phyloP scores from a whole-genome alignment of 2,329 filamentous ascomycete species.

The Stachybotrys echinatus region DNA sequence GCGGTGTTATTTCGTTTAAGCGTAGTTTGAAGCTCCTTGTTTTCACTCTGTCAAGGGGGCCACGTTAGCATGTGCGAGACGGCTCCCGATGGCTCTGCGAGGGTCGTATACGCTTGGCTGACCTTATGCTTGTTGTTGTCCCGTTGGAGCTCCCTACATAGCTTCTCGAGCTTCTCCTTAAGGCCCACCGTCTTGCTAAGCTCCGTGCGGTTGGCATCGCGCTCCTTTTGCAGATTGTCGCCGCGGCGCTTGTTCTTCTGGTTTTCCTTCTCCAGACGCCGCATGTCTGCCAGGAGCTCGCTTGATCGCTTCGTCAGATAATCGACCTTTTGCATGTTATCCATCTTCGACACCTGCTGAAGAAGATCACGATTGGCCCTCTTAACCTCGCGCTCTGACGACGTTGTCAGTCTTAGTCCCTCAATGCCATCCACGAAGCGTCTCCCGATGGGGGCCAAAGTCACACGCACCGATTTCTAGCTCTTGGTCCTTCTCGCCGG shows the following conservation, averaged over 20 bases:
- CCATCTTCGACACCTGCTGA: constrained; percentile 85
- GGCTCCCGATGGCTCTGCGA: neutral
- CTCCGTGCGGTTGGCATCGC: constrained; percentile 83
- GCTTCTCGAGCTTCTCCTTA: constrained; percentile 95
- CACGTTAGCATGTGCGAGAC: constrained; percentile 14
- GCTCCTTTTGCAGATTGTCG: constrained; percentile 93
- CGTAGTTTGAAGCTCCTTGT: constrained; percentile 82
- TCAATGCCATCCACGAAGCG: constrained; percentile 3
- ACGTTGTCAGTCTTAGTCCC: constrained; percentile 15
- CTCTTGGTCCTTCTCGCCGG: constrained; percentile 92
- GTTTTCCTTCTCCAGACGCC: constrained; percentile 88
- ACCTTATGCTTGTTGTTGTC: constrained; percentile 99
- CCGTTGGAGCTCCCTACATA: constrained; percentile 88
- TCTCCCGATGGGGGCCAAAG: too few relatives aligned
- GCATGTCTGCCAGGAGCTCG: constrained; percentile 90
- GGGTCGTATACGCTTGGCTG: constrained; percentile 17
- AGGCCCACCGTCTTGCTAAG: constrained; percentile 84
- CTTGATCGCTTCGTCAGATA: constrained; percentile 86
- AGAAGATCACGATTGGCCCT: constrained; percentile 89
- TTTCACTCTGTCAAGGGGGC: constrained; percentile 68
- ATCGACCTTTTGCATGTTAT: constrained; percentile 86
- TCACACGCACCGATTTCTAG: constrained; percentile 84
- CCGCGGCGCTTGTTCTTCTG: constrained; percentile 93
- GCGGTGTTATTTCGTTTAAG: constrained; percentile 78
- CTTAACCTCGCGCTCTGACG: constrained; percentile 82